phyloP scores from a whole-genome alignment of 495 filamentous ascomycete genomes.

The Immersiella caudata region DNA sequence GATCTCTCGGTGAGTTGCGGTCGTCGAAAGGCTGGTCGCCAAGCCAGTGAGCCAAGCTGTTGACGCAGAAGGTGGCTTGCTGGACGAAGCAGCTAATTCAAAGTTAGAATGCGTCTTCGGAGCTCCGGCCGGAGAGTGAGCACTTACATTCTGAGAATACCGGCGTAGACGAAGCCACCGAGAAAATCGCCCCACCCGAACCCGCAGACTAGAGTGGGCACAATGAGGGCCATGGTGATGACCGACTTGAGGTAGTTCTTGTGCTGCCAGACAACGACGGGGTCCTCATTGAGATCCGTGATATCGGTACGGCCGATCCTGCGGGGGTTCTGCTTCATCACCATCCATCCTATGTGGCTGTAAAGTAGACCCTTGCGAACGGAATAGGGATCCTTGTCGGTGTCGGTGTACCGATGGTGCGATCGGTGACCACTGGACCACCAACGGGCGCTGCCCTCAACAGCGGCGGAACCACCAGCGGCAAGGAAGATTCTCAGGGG shows the following conservation, averaged over 20 bases:
- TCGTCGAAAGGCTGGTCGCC: conserved; percentile 99
- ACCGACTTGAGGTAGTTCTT: conserved; percentile 90
- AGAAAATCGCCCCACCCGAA: conserved; percentile 87
- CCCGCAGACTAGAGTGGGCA: conserved; percentile 83
- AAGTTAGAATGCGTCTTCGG: conserved; percentile 12
- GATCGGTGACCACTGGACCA: conserved; percentile 89
- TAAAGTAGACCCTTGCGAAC: conserved; percentile 95
- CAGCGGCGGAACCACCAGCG: conserved; percentile 87
- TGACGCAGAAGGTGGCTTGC: conserved; percentile 99
- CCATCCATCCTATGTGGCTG: conserved; percentile 93
- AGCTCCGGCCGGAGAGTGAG: neutral
- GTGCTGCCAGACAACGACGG: conserved; percentile 94
- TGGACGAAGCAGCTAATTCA: conserved; percentile 82
- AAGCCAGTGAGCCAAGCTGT: conserved; percentile 98
- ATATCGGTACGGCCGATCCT: conserved; percentile 96
- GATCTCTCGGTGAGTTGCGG: conserved; percentile 96
- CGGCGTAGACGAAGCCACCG: conserved; percentile 92
- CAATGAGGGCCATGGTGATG: conserved; percentile 80
- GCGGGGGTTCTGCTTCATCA: conserved; percentile 93
- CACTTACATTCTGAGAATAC: conserved; percentile 77
- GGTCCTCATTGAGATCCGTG: conserved; percentile 91
- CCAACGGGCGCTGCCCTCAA: conserved; percentile 96
- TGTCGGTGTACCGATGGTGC: conserved; percentile 99
- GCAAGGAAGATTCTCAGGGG: conserved; percentile 94
- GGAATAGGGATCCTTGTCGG: conserved; percentile 97